Base-by-base conservation (phyloP, 345 rosid genomes). In the Aethionema arabicum region DNA sequence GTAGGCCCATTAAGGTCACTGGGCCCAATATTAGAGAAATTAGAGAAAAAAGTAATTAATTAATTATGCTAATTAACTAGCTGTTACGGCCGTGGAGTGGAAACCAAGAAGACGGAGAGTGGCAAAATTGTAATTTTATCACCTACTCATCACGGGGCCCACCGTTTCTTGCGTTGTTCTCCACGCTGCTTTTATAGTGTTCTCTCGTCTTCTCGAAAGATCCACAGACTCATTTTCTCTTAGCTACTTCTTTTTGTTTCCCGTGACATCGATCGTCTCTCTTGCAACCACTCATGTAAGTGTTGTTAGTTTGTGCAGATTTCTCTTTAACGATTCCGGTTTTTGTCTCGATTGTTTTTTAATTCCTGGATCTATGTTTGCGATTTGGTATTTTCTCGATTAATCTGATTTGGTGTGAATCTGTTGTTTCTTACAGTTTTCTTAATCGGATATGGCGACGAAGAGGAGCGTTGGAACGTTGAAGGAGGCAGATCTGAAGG, bases 391-490 rank as follows among this genome's bases (percentile, higher is more conserved):
- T 42, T 70, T 29, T 50, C 65, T 49, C 52, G 47, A 13, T 46
- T 33, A 40, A 41, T 51, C 54, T 56, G 52, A 63, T 49, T 38
- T 55, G 0, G 9, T 45, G 46, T 13, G 15, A 9, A 29, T 54
- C 8, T 1, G 27, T 56, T 44, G 2, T 11, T 45, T 16, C 38
- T 54, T 31, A 32, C 12, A 44, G 71, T 52, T 47, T 27, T 32
- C 8, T 29, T 11, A 11, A 49, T 85, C 81, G 11, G 82, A 80
- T 9, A 80, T 86, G 51, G 85, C 82, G 83, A 90, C 91, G 7
- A 93, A 93, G 92, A 93, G 84, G 87, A 93, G 97, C 72, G 95
- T 93, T 6, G 95, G 90, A 38, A 88, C 85, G 7, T 72, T 93
- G 82, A 74, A 70, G 4, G 84, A 56, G 7, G 77, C 91, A 4